phyloP scores from a whole-genome alignment of 768 basidiomycete species.

The Russula dissimulans region DNA sequence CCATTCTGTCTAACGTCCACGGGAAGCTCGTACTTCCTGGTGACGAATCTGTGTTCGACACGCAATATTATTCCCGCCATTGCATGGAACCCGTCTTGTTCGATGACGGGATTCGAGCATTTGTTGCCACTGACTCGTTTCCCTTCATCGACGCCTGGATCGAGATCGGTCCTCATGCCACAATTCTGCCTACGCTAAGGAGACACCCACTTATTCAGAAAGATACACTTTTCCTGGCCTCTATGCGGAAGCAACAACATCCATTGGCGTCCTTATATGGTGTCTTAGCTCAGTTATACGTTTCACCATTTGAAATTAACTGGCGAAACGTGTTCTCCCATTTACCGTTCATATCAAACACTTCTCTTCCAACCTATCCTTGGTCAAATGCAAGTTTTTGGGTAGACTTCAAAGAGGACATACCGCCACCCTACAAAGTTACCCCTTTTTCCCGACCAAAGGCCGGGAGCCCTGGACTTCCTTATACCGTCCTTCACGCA shows the following conservation, averaged over 20 bases:
- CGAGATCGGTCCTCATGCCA: constrained; percentile 58
- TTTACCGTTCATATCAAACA: constrained; percentile 30
- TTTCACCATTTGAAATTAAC: constrained; percentile 30
- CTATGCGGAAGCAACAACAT: constrained; percentile 38
- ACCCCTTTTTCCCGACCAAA: background rate
- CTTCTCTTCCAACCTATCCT: constrained; percentile 57
- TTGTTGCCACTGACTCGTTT: constrained; percentile 26
- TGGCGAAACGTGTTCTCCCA: constrained; percentile 51
- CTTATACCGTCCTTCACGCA: constrained; percentile 28
- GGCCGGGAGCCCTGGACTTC: constrained; percentile 20
- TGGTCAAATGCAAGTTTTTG: constrained; percentile 49
- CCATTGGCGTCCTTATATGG: constrained; percentile 38
- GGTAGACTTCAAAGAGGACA: constrained; percentile 37
- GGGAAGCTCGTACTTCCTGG: constrained; percentile 47
- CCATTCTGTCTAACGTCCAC: constrained; percentile 52
- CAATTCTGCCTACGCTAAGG: constrained; percentile 48
- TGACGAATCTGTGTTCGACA: constrained; percentile 37
- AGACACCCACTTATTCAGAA: constrained; percentile 29
- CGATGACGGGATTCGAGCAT: constrained; percentile 38
- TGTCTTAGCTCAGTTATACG: constrained; percentile 43
- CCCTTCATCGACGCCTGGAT: constrained; percentile 41
- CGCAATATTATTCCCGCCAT: constrained; percentile 50
- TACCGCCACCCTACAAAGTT: background rate
- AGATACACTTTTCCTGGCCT: constrained; percentile 35
- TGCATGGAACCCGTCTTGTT: constrained; percentile 52